phyloP scores from a whole-genome alignment of 176 grass and related monocot species.

The Poa pratensis region DNA sequence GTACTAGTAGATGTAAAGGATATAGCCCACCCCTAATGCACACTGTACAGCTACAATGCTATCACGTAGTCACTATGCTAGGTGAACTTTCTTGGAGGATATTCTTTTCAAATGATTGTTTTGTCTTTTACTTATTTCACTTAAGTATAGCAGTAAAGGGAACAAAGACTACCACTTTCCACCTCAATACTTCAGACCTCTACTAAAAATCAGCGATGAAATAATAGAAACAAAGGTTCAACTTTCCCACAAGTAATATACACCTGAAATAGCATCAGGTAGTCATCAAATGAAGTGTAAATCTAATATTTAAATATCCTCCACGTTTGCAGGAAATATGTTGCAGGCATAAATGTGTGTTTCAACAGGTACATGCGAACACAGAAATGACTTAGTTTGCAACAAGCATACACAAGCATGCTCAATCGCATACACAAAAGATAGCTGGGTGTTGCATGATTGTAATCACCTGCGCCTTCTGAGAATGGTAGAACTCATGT shows the following conservation, averaged over 20 bases:
- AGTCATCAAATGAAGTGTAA: constrained; percentile 2
- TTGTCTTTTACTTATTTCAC: constrained; percentile 10
- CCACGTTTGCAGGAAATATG: not conserved
- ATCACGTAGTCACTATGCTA: constrained; percentile 3
- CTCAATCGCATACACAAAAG: not conserved
- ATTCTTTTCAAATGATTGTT: not conserved
- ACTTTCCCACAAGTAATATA: constrained; percentile 16
- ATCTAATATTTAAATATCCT: constrained; percentile 3
- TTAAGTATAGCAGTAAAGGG: not conserved
- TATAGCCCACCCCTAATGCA: not conserved
- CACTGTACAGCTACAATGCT: not conserved
- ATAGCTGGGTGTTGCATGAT: constrained; percentile 7
- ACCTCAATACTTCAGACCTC: not conserved
- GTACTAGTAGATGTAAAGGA: not conserved
- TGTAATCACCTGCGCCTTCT: constrained; percentile 70
- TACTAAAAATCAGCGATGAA: not conserved
- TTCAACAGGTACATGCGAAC: constrained; percentile 2
- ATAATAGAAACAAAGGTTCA: not conserved
- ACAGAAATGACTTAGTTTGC: not conserved
- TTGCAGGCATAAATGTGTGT: constrained; percentile 7
- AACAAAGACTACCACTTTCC: not conserved
- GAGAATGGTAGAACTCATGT: constrained; percentile 84
- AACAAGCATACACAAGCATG: not conserved
- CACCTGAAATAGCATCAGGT: not conserved
- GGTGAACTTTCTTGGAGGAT: constrained; percentile 17